Conservation (phyloP, 106 monocot species). For the Posidonia australis region DNA sequence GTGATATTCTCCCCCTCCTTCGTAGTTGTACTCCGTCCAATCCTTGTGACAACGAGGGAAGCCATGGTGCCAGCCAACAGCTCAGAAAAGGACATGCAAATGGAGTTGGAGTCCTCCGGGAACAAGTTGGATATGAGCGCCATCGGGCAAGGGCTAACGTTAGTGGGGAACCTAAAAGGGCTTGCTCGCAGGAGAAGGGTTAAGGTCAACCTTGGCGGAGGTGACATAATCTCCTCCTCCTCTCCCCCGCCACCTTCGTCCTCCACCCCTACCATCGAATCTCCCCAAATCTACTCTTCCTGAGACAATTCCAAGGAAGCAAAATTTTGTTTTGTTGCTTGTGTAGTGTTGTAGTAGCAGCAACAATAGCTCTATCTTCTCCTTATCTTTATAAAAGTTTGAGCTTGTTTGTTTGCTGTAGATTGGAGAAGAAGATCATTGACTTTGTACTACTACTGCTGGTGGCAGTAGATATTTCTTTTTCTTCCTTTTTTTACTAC, state of each 20-base stretch:
- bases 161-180: background rate
- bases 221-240: background rate
- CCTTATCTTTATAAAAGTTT: too few relatives aligned
- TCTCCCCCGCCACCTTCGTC: background rate
- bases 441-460: too few relatives aligned
- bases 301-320: too few relatives aligned
- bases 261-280: background rate
- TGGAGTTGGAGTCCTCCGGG: conserved; percentile 7
- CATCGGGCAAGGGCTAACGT: conserved; percentile 38
- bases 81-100: conserved; percentile 11
- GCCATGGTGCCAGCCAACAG: conserved; percentile 11
- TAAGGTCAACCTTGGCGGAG: background rate
- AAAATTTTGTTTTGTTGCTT: too few relatives aligned
- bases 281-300: background rate
- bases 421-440: too few relatives aligned
- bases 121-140: conserved; percentile 15
- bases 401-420: too few relatives aligned
- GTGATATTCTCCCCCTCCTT: background rate
- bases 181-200: background rate
- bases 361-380: too few relatives aligned
- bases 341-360: too few relatives aligned
- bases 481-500: too few relatives aligned
- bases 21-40: background rate
- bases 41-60: background rate
- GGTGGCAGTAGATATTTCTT: too few relatives aligned